Evolutionary conservation across 2,329 filamentous ascomycete species (phyloP).

Genomic region (Cercospora canescens): DNA sequence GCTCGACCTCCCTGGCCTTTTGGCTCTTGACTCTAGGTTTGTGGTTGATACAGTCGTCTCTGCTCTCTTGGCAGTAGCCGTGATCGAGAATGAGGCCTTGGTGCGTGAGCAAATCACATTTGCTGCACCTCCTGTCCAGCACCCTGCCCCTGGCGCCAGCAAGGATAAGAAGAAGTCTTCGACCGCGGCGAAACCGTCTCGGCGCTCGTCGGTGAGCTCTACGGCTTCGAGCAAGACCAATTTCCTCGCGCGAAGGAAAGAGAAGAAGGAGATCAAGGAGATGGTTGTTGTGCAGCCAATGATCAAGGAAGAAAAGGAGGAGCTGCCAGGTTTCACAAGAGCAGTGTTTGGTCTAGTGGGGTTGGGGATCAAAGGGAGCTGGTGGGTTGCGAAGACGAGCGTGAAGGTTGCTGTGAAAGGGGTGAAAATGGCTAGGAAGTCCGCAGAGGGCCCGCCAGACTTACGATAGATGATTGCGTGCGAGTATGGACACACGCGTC

Average conservation of each 20-base stretch:
- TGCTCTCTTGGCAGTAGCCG: constrained; percentile 46
- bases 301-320: constrained; percentile 32
- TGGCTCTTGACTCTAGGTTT: constrained; percentile 46
- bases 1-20: constrained; percentile 47
- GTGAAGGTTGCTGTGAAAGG: constrained; percentile 43
- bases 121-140: constrained; percentile 31
- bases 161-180: constrained; percentile 4
- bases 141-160: neutral
- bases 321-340: constrained; percentile 41
- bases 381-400: constrained; percentile 43
- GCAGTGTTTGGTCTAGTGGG: constrained; percentile 42
- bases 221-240: constrained; percentile 13
- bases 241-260: constrained; percentile 10
- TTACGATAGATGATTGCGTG: neutral
- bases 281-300: constrained; percentile 7
- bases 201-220: constrained; percentile 8
- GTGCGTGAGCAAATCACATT: constrained; percentile 31
- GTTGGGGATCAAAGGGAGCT: constrained; percentile 44
- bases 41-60: constrained; percentile 47
- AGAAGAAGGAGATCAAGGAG: constrained; percentile 17
- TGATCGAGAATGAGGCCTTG: constrained; percentile 44
- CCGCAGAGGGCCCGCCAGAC: constrained; percentile 24
- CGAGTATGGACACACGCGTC: neutral
- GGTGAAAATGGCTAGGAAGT: constrained; percentile 40
- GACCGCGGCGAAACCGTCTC: neutral